phyloP scores from a whole-genome alignment of 2,329 filamentous ascomycete species.

The Xylariaceae sp. region DNA sequence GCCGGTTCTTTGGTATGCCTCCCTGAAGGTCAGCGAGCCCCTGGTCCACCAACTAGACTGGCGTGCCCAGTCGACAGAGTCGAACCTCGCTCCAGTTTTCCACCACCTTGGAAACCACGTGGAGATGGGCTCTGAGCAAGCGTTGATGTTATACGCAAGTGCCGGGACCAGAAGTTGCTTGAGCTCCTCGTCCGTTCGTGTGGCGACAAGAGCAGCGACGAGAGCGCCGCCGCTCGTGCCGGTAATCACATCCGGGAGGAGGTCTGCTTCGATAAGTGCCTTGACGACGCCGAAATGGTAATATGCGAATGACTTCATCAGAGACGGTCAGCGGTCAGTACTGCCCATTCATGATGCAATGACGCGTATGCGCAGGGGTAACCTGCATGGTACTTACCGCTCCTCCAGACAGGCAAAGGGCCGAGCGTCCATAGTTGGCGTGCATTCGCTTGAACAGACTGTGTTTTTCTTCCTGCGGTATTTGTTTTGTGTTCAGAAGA shows the following conservation, averaged over 20 bases:
- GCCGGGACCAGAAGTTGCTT: constrained; percentile 80
- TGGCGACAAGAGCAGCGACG: constrained; percentile 80
- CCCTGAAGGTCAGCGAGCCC: constrained; percentile 88
- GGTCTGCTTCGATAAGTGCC: constrained; percentile 76
- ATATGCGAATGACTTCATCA: constrained; percentile 69
- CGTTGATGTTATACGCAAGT: constrained; percentile 76
- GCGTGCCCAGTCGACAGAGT: constrained; percentile 85
- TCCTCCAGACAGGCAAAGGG: constrained; percentile 86
- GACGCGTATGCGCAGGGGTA: too few relatives aligned
- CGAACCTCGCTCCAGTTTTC: constrained; percentile 87
- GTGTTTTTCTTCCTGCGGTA: constrained; percentile 69
- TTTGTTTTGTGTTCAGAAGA: constrained; percentile 60
- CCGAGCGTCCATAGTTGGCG: constrained; percentile 87
- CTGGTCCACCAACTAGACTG: constrained; percentile 84
- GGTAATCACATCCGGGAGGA: constrained; percentile 90
- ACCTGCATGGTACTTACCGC: too few relatives aligned
- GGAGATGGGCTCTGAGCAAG: constrained; percentile 71
- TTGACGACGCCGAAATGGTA: constrained; percentile 94
- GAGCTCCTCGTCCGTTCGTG: constrained; percentile 86
- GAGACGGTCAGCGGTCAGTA: constrained; percentile 1
- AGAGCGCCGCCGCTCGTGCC: constrained; percentile 93
- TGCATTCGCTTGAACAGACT: constrained; percentile 80
- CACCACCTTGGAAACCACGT: constrained; percentile 84
- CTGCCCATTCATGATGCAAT: background rate
- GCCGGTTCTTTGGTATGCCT: constrained; percentile 90